Conservation (phyloP, 768 basidiomycete species). For the Suillus discolor region DNA sequence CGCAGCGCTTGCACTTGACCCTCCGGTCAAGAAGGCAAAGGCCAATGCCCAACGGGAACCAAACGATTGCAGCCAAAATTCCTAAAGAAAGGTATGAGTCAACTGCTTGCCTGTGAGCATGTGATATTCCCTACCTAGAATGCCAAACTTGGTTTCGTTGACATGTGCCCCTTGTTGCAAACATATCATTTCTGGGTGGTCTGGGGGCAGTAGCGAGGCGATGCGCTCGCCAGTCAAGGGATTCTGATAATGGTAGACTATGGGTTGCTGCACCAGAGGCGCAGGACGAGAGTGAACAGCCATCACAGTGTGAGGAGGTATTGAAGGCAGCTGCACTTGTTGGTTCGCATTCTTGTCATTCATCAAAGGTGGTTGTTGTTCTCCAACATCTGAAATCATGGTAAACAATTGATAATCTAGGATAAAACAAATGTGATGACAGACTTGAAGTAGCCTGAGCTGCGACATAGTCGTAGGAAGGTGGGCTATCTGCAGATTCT, state of each 20-base stretch:
- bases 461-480: constrained; percentile 48
- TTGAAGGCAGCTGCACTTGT: constrained; percentile 11
- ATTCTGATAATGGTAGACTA: constrained; percentile 70
- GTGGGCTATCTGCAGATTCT: constrained; percentile 40
- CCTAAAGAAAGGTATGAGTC: constrained; percentile 42
- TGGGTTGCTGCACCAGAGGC: constrained; percentile 44
- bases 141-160: constrained; percentile 61
- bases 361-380: not conserved
- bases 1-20: constrained; percentile 63
- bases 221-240: constrained; percentile 58
- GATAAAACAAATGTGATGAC: constrained; percentile 12
- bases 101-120: not conserved
- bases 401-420: not conserved
- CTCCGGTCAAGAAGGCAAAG: constrained; percentile 75
- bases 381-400: constrained; percentile 13
- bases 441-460: constrained; percentile 30
- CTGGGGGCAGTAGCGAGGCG: constrained; percentile 68
- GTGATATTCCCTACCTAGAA: constrained; percentile 55
- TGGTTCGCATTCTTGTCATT: constrained; percentile 19
- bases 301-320: constrained; percentile 18
- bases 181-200: constrained; percentile 84
- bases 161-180: constrained; percentile 77
- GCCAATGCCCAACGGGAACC: constrained; percentile 85
- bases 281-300: constrained; percentile 24
- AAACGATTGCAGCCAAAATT: constrained; percentile 77